Conservation (phyloP, 179 eudicot genomes). For the Pouteria campechiana region DNA sequence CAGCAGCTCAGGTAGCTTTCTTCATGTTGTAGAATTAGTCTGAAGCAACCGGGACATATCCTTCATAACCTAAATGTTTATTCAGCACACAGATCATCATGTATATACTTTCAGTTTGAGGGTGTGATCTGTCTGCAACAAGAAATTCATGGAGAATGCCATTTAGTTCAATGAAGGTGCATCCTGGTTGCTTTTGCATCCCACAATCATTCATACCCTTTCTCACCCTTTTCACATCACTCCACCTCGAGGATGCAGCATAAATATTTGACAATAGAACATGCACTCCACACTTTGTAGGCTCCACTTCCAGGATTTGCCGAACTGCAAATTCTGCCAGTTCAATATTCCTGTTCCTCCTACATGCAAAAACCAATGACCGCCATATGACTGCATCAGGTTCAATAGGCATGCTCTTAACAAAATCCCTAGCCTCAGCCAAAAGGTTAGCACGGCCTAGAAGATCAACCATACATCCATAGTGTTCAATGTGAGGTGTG, state of each 20-base stretch:
- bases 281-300: slow-evolving; percentile 10
- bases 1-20: no score
- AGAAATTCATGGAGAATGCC: neutral
- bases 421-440: slow-evolving; percentile 32
- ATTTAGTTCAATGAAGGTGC: neutral
- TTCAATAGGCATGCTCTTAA: slow-evolving; percentile 20
- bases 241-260: slow-evolving; percentile 9
- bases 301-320: slow-evolving; percentile 5
- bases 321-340: slow-evolving; percentile 7
- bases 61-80: neutral
- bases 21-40: no score
- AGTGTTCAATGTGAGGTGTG: slow-evolving; percentile 33
- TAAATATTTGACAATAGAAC: slow-evolving; percentile 10
- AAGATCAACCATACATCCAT: slow-evolving; percentile 54
- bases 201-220: neutral
- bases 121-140: neutral
- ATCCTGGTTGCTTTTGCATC: neutral
- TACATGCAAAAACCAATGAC: slow-evolving; percentile 8
- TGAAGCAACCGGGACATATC: neutral
- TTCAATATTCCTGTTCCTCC: slow-evolving; percentile 2
- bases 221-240: slow-evolving; percentile 1
- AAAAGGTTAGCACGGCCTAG: slow-evolving; percentile 37
- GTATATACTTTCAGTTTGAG: neutral
- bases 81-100: neutral
- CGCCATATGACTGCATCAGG: slow-evolving; percentile 31